These are phyloP conservation scores for Candida sp. DNA, from an alignment of 1,139 yeast genomes.

Conservation along the genomic window DNA sequence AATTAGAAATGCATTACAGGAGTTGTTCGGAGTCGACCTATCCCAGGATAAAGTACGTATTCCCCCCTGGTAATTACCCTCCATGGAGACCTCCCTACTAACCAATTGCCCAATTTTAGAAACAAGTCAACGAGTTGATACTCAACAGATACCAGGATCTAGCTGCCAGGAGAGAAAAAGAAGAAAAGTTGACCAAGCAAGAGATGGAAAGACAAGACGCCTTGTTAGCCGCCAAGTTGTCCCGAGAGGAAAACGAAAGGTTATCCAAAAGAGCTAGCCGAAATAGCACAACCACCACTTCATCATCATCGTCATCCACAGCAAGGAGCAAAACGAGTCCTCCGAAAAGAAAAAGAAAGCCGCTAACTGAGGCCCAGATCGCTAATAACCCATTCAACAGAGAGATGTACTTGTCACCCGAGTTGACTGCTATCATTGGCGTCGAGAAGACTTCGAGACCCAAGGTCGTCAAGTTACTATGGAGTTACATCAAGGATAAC, in stretches of 20 bases:
- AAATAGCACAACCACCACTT: not conserved
- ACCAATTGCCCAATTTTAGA: conserved; percentile 26
- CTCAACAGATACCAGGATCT: conserved; percentile 60
- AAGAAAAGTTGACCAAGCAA: conserved; percentile 28
- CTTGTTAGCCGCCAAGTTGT: conserved; percentile 49
- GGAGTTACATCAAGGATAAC: conserved; percentile 74
- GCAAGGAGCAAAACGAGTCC: not conserved
- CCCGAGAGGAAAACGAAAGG: conserved; percentile 29
- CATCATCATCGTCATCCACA: conserved; percentile 11
- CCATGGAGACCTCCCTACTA: too few species aligned
- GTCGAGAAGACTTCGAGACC: conserved; percentile 59
- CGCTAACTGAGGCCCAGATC: conserved; percentile 7
- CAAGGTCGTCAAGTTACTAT: conserved; percentile 70
- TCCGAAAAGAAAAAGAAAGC: conserved; percentile 8
- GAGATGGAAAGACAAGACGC: conserved; percentile 47
- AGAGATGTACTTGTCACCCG: conserved; percentile 51
- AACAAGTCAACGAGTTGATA: conserved; percentile 63
- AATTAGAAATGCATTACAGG: conserved; percentile 73
- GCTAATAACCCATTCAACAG: conserved; percentile 37
- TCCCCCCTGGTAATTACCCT: not conserved
- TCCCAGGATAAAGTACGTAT: conserved; percentile 48
- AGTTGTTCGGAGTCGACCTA: conserved; percentile 62
- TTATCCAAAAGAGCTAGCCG: conserved; percentile 7
- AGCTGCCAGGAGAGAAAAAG: conserved; percentile 38
- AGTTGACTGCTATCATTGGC: conserved; percentile 50